phyloP scores from a whole-genome alignment of 176 grass and related monocot species.

The Typha latifolia region DNA sequence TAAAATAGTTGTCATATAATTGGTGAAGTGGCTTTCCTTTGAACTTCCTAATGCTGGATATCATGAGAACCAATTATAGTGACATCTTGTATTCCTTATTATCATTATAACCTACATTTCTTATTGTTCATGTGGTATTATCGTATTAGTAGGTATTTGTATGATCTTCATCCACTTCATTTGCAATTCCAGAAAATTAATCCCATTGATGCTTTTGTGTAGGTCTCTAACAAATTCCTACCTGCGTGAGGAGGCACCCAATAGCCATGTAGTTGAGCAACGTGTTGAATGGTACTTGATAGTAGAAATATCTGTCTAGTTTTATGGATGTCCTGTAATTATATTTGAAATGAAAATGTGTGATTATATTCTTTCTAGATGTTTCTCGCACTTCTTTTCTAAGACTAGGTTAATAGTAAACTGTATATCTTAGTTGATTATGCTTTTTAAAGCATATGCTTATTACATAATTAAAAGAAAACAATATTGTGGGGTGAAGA shows the following conservation, averaged over 20 bases:
- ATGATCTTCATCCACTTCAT: not conserved
- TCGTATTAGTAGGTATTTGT: not conserved
- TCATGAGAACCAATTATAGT: too few species aligned
- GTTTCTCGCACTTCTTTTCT: not conserved
- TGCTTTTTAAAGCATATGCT: not conserved
- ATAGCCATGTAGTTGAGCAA: slow-evolving; percentile 95
- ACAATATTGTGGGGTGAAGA: too few species aligned
- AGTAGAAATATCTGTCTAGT: not conserved
- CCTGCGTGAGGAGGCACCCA: slow-evolving; percentile 75
- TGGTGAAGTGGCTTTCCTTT: too few species aligned
- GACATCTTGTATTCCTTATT: too few species aligned
- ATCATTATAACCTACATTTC: too few species aligned
- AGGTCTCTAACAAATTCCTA: slow-evolving; percentile 96
- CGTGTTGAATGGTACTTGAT: slow-evolving; percentile 68
- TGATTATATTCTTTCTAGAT: not conserved
- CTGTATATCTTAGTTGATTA: not conserved
- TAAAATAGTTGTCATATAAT: too few species aligned
- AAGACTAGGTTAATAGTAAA: not conserved
- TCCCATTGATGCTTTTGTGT: slow-evolving; percentile 4
- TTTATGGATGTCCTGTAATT: not conserved
- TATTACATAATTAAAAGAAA: not conserved
- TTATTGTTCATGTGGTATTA: not conserved
- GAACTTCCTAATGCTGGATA: too few species aligned
- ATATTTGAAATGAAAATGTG: not conserved
- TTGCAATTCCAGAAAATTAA: slow-evolving; percentile 2